Percentiles rank a stretch among this genome's conserved stretches.
Conservation (phyloP, 768 basidiomycete genomes). For the Melanogaster broomeanus region DNA sequence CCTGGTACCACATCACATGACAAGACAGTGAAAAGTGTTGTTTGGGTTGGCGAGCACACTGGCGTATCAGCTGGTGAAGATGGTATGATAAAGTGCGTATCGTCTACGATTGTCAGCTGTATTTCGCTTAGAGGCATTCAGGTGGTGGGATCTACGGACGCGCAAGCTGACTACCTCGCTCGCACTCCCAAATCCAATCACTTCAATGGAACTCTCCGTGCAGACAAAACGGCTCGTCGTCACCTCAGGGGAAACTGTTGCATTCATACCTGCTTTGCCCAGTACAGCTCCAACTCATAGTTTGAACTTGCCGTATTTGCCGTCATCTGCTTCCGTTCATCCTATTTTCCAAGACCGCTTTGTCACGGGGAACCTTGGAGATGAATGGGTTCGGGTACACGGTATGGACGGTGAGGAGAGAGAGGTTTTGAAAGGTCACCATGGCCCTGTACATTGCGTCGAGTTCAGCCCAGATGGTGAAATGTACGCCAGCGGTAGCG, state of each 20-base stretch:
- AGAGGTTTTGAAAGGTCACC: slow-evolving; percentile 94
- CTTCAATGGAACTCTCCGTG: slow-evolving; percentile 90
- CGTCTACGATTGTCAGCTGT: neutral
- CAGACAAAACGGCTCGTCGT: slow-evolving; percentile 84
- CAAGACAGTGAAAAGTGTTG: slow-evolving; percentile 88
- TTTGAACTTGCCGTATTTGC: slow-evolving; percentile 78
- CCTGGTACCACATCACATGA: slow-evolving; percentile 69
- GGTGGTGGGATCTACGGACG: slow-evolving; percentile 97
- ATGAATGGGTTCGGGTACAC: slow-evolving; percentile 97
- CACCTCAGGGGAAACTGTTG: slow-evolving; percentile 89
- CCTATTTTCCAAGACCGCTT: slow-evolving; percentile 87
- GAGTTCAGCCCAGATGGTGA: slow-evolving; percentile 96
- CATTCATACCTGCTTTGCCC: slow-evolving; percentile 81
- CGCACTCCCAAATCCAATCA: slow-evolving; percentile 76
- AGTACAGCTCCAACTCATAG: slow-evolving; percentile 68
- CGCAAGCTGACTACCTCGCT: slow-evolving; percentile 69
- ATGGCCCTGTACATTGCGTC: slow-evolving; percentile 94
- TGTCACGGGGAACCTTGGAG: slow-evolving; percentile 84
- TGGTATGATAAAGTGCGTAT: slow-evolving; percentile 75
- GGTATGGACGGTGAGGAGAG: slow-evolving; percentile 87
- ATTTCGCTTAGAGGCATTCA: slow-evolving; percentile 34
- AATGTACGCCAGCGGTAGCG: slow-evolving; percentile 95
- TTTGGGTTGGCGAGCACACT: slow-evolving; percentile 88
- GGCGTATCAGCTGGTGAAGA: slow-evolving; percentile 94
- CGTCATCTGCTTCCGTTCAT: slow-evolving; percentile 94